Base-by-base conservation (phyloP, 495 filamentous ascomycete genomes). In the Darksidea phi region DNA sequence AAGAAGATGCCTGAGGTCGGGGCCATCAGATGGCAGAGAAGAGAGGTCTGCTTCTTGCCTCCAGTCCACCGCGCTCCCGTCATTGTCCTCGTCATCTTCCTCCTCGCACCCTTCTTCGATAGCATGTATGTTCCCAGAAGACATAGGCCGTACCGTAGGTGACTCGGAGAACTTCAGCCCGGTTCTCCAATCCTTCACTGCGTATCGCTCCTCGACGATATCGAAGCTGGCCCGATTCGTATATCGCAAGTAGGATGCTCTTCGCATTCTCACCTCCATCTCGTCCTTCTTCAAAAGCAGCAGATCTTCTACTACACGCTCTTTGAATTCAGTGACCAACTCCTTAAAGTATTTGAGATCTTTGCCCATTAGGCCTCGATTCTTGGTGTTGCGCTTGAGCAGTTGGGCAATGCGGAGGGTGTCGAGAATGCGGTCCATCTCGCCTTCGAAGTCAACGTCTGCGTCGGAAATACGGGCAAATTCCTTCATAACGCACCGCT, bases 261-360 rank as follows among this genome's bases (percentile, higher is more conserved):
- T 38, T 41, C 57, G 43, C 63, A 66, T 66, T 11, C 63, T 28
- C 5, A 21, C 42, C 48, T 66, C 63, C 18, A 61, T n/a, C 25
- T 57, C 45, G 7, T 61, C 63, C 38, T 37, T 61, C 54, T 61
- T 57, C 5, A 62, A 2, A 15, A 37, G 28, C 1, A 66, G 15
- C 2, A 66, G 32, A 34, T 66, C 63, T 20, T 62, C 63, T 2
- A 58, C 34, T 1, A 66, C 41, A 17, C 24, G 10, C 37, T 45
- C 23, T 15, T 48, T 62, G 26, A 66, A 38, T 13, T 18, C 21
- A 6, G 11, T n/a, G 1, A 61, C 52, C 13, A 41, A n/a, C 6
- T 36, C 17, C 3, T 52, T 8, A 17, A 66, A 66, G 1, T 1
- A 8, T 17, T 36, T 53, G 5, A 62, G 23, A 1, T 54, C 45